Evolutionary conservation across 805 yeast species (phyloP), one percentile per base, ranked within the genome.

Genomic region (Tetrapisispora taiwanensis): DNA sequence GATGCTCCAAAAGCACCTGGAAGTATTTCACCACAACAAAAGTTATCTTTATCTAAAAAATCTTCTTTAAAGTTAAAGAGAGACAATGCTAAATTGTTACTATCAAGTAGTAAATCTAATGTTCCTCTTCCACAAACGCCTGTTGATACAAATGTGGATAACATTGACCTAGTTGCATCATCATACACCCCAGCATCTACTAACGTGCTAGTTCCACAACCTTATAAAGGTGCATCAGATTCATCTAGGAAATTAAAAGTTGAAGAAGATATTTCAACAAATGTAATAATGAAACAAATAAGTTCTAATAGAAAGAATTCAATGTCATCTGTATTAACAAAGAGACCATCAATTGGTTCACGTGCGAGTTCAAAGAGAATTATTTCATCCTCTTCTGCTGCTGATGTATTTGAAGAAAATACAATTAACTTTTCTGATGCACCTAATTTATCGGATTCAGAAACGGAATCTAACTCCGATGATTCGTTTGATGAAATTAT

Each of bases 351-450:
- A 18, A 39, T 60, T 8, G 35, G 60, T 14, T 58, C 57, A 30
- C 51, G 64, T 32, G 55, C 55, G 1, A 58, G 54, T 30, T 55
- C 67, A 0, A 54, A 63, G 48, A 53, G 68, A 31, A 56, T 66
- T 10, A 59, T 63, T 1, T 63, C 68, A 0, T 62, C 64, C 2
- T 53, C 62, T 7, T 54, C 65, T 40, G 66, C 66, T 17, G 67
- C 62, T 5, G 82, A 76, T 53, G 74, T 76, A 14, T 84, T 84
- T 63, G 72, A 71, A 38, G 95, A 87, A 50, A 84, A 84, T 53
- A 74, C 70, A 2, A 74, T 87, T 28, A 75, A 79, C 2, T 89
- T 89, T 66, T 83, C 75, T n/a, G 79, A 74, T 48, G 89, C 81
- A 0, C 92, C 95, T 0, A 67, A 55, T 4, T 63, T 75, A 36